Base-by-base conservation (phyloP, 139 green algal genomes). In the Pleodorina starrii region DNA sequence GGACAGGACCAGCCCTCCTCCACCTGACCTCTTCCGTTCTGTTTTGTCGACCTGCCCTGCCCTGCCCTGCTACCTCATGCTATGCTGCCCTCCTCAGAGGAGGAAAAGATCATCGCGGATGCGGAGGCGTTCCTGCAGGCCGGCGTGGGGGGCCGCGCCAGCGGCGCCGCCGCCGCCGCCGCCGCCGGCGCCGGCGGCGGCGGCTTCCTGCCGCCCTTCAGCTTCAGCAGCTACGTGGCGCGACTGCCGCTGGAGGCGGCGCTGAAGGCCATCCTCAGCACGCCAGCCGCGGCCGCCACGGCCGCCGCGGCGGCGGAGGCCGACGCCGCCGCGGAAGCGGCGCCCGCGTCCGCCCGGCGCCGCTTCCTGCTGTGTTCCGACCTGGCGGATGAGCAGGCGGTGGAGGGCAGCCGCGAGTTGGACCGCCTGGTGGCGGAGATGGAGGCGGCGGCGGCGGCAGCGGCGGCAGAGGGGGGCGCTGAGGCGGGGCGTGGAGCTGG, bases 141-240 rank as follows among this genome's bases (percentile, higher is more conserved):
- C 60, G 80, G 29, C n/a, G 40, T 2, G 11, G 23, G 43, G 38
- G 51, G 50, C 12, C 2, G 51, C 3, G 35, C 32, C 4, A 36
- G 69, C 84, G 69, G 32, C 36, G n/a, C 16, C 36, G 48, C 0
- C 1, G 50, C n/a, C 12, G 19, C 78, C 3, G 35, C 32, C 4
- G 50, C 48, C 84, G 69, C 16, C 36, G n/a, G n/a, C 36, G 48
- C 0, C 1, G 50, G 36, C 25, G 36, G n/a, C 19, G 69, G 4
- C 46, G 66, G 66, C 66, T 74, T 51, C 32, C 63, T 88, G 46
- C 83, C 83, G 21, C 44, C 83, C 66, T 88, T 81, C 44, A 68
- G 40, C 66, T 88, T 88, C 84, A 81, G 43, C 50, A 60, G 48
- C 84, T 89, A 89, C 68, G 84, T 89, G 36, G 84, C 84, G 0